Conservation (phyloP, 352 stramenopile species). For the Phytophthora tubulina region DNA sequence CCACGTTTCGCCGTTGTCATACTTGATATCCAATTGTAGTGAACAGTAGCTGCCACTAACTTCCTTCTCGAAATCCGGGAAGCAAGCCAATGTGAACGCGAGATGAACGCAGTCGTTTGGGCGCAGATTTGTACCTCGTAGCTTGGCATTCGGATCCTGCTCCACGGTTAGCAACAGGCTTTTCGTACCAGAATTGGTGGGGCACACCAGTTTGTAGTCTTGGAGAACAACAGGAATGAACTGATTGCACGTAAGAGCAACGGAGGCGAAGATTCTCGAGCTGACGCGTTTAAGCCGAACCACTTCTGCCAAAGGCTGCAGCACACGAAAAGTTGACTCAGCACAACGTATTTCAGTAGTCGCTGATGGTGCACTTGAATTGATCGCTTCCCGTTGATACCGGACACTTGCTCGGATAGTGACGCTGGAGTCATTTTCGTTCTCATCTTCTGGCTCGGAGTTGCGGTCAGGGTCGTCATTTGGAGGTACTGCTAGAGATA, state of each 20-base stretch:
- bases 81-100: slow-evolving; percentile 48
- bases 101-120: slow-evolving; percentile 50
- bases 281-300: slow-evolving; percentile 55
- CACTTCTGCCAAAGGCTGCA: slow-evolving; percentile 44
- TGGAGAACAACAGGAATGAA: slow-evolving; percentile 37
- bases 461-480: slow-evolving; percentile 7
- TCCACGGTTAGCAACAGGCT: slow-evolving; percentile 18
- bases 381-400: slow-evolving; percentile 30
- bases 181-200: not conserved
- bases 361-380: slow-evolving; percentile 15
- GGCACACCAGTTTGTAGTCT: slow-evolving; percentile 45
- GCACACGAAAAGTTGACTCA: slow-evolving; percentile 44
- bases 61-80: slow-evolving; percentile 25
- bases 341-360: slow-evolving; percentile 37
- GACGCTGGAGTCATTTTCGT: slow-evolving; percentile 1
- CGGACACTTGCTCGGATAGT: slow-evolving; percentile 39
- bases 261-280: slow-evolving; percentile 35
- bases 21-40: slow-evolving; percentile 30
- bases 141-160: slow-evolving; percentile 50
- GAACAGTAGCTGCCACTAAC: slow-evolving; percentile 17
- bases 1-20: slow-evolving; percentile 23
- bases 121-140: slow-evolving; percentile 42
- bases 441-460: slow-evolving; percentile 19
- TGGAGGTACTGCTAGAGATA: slow-evolving; percentile 36
- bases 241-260: slow-evolving; percentile 55